Evolutionary conservation across 768 basidiomycete species (phyloP).

Genomic region (Kwoniella europaea): DNA sequence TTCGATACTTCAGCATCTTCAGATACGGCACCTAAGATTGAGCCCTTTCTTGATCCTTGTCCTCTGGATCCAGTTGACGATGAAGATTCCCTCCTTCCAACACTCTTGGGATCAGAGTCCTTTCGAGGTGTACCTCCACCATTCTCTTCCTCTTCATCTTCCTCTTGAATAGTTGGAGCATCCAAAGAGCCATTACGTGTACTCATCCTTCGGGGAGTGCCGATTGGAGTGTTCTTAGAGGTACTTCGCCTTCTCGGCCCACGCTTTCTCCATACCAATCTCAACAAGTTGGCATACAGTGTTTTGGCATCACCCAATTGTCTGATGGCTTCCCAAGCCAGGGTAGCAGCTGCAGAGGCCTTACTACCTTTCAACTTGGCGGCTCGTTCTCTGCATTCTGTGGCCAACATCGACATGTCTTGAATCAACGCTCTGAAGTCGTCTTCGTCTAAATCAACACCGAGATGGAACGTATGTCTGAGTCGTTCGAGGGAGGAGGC

Average conservation of each 20-base stretch:
- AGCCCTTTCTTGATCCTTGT: constrained; percentile 31
- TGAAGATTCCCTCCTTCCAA: constrained; percentile 13
- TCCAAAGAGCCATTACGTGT: constrained; percentile 25
- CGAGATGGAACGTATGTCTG: constrained; percentile 52
- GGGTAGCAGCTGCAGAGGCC: constrained; percentile 41
- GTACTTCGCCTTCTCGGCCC: constrained; percentile 17
- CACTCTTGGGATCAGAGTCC: not conserved
- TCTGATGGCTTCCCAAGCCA: constrained; percentile 51
- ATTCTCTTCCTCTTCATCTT: constrained; percentile 33
- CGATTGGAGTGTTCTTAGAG: constrained; percentile 7
- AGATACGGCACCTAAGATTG: constrained; percentile 27
- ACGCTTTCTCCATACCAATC: constrained; percentile 50
- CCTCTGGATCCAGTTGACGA: constrained; percentile 20
- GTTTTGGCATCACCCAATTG: constrained; percentile 51
- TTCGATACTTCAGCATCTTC: constrained; percentile 27
- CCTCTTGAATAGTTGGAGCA: constrained; percentile 42
- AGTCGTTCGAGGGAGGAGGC: constrained; percentile 46
- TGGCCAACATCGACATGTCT: constrained; percentile 50
- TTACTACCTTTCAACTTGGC: constrained; percentile 51
- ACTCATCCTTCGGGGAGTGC: constrained; percentile 8
- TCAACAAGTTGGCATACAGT: constrained; percentile 49
- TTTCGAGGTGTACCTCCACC: not conserved
- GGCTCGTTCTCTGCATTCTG: constrained; percentile 48
- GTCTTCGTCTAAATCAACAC: constrained; percentile 52
- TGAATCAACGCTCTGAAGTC: constrained; percentile 52